Conservation (phyloP, 805 yeast species). For the Ogataea populi-albae region DNA sequence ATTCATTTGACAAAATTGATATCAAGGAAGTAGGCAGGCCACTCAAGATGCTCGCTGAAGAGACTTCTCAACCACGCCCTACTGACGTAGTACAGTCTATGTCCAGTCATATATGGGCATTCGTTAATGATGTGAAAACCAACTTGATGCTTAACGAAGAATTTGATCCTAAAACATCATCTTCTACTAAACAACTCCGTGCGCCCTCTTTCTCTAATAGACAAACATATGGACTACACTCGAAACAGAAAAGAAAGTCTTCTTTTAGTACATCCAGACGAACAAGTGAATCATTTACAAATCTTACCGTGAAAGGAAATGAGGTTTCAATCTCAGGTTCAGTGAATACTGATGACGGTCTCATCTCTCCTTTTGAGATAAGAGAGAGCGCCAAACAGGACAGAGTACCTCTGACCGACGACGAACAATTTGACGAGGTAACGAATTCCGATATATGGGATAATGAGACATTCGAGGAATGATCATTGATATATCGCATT, state of each 20-base stretch:
- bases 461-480: conserved; percentile 8
- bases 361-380: conserved; percentile 2
- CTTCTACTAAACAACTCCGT: conserved; percentile 18
- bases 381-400: not conserved
- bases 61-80: conserved; percentile 10
- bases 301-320: conserved; percentile 10
- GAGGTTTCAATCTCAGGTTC: conserved; percentile 7
- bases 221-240: conserved; percentile 28
- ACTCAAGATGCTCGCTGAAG: conserved; percentile 21
- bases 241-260: conserved; percentile 16
- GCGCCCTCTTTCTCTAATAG: conserved; percentile 31
- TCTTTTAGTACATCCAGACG: conserved; percentile 1
- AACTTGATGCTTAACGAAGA: conserved; percentile 26
- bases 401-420: conserved; percentile 1
- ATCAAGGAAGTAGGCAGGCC: conserved; percentile 25
- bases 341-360: conserved; percentile 5
- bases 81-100: conserved; percentile 37
- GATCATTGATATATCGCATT: too few species aligned
- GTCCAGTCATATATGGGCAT: conserved; percentile 46
- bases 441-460: conserved; percentile 29
- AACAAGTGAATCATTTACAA: conserved; percentile 14
- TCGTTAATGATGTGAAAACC: conserved; percentile 47
- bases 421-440: conserved; percentile 11
- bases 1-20: conserved; percentile 16
- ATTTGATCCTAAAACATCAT: conserved; percentile 5